phyloP scores from a whole-genome alignment of 2,329 filamentous ascomycete genomes.

The Colletotrichum nymphaeae region DNA sequence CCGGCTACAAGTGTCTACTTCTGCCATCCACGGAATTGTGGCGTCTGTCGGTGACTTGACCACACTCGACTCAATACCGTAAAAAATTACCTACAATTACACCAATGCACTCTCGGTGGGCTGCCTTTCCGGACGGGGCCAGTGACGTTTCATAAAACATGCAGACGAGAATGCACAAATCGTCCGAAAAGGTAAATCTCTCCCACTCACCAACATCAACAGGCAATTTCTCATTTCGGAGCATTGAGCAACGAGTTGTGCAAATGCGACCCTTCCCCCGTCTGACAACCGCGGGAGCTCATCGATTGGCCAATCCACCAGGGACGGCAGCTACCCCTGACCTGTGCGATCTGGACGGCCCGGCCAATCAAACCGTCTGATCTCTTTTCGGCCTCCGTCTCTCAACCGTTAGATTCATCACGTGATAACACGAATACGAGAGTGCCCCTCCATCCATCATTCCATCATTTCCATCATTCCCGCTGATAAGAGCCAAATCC shows the following conservation, averaged over 20 bases:
- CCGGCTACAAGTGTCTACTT: slow-evolving; percentile 3
- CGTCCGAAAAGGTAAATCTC: background rate
- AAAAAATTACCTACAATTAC: background rate
- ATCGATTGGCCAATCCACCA: slow-evolving; percentile 21
- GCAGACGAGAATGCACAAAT: background rate
- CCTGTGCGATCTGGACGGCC: background rate
- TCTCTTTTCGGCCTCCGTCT: background rate
- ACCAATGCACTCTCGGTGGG: slow-evolving; percentile 2
- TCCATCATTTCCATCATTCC: background rate
- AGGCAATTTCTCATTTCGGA: background rate
- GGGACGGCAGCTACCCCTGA: background rate
- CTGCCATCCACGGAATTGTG: background rate
- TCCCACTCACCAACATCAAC: background rate
- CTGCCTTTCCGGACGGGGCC: background rate
- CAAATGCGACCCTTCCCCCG: slow-evolving; percentile 1
- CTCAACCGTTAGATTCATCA: no score
- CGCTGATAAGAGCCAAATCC: slow-evolving; percentile 4
- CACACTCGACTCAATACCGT: background rate
- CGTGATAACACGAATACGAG: slow-evolving; percentile 27
- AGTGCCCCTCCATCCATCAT: background rate
- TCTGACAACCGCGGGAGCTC: slow-evolving; percentile 1
- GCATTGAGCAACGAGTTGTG: slow-evolving; percentile 10
- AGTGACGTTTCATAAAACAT: slow-evolving; percentile 1
- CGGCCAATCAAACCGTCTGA: slow-evolving; percentile 13
- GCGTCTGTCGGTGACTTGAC: slow-evolving; percentile 18